Base-by-base conservation (phyloP, 1,139 yeast genomes). In the Kodamaea anthophila region DNA sequence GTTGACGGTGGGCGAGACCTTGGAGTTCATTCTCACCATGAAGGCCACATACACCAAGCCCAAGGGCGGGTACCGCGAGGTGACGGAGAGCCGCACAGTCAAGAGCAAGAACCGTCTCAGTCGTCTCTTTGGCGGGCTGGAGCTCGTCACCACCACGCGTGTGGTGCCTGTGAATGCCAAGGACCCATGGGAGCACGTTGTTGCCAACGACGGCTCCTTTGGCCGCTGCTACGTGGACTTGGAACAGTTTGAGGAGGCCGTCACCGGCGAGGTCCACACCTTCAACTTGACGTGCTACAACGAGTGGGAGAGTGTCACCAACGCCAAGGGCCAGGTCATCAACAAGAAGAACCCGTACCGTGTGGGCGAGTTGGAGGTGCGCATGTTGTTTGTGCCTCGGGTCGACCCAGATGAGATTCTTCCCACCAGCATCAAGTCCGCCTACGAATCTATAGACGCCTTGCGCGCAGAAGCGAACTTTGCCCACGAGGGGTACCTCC, bases 131-230 rank as follows among this genome's bases (percentile, higher is more conserved):
- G 77, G 78, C 5, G 53, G 64, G 9, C 72, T 68, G 42, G 73
- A 70, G 28, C 46, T 65, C 10, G 47, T 73, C 22, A 65, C 70
- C 4, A 67, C 75, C n/a, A 75, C 79, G 34, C 70, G 60, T 39
- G 73, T 66, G 39, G 73, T 78, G 9, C 64, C 77, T 3, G 61
- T 65, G 38, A 66, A 71, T 21, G 60, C 57, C 2, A 46, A 54
- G 18, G 91, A 81, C 53, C 53, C 65, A 3, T 74, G 87, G 77
- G 65, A 63, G 19, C 51, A 58, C 26, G 60, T 70, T 35, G 65
- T 82, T 39, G 94, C 95, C 2, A 65, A 64, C 29, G 96, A 88
- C 56, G 97, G 97, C 1, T 82, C 95, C 8, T 86, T 84, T 61
- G 95, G 85, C 3, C 69, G 88, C 42, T 72, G 85, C 36, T 76